phyloP scores from a whole-genome alignment of 139 green algal species.

The Marvania coccoides region DNA sequence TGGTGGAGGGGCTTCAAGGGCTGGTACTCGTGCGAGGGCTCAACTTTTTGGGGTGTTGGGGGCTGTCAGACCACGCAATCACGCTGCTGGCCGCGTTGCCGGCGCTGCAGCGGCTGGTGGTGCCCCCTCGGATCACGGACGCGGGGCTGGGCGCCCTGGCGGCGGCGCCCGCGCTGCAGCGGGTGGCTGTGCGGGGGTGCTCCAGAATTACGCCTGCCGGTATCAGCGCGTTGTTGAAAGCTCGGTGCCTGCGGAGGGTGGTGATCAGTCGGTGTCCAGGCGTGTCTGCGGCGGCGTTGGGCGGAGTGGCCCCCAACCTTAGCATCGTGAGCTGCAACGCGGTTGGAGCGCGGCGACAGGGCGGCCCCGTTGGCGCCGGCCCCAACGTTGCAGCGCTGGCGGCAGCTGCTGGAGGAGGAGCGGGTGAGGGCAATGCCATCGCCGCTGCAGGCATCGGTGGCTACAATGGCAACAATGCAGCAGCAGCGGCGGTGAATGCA shows the following conservation, averaged over 20 bases:
- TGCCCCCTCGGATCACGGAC: not conserved
- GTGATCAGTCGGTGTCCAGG: not conserved
- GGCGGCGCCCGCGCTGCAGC: not conserved
- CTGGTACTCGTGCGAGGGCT: not conserved
- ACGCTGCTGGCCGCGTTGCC: not conserved
- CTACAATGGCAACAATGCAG: not conserved
- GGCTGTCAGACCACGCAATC: not conserved
- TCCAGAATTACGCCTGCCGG: not conserved
- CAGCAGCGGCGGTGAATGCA: not conserved
- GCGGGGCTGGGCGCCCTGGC: not conserved
- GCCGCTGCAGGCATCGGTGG: not conserved
- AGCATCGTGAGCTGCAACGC: not conserved
- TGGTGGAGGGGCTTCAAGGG: not conserved
- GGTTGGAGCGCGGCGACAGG: not conserved
- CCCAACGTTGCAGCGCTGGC: not conserved
- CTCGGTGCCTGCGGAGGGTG: not conserved
- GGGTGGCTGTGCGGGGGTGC: slow-evolving; percentile 1
- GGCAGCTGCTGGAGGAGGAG: not conserved
- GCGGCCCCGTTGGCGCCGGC: not conserved
- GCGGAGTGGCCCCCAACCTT: slow-evolving; percentile 2
- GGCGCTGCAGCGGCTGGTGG: not conserved
- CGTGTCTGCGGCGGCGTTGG: not conserved
- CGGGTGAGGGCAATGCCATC: not conserved
- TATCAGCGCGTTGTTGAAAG: slow-evolving; percentile 1
- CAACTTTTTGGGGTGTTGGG: not conserved